phyloP scores from a whole-genome alignment of 495 filamentous ascomycete species.

The Penicillium egyptiacum region DNA sequence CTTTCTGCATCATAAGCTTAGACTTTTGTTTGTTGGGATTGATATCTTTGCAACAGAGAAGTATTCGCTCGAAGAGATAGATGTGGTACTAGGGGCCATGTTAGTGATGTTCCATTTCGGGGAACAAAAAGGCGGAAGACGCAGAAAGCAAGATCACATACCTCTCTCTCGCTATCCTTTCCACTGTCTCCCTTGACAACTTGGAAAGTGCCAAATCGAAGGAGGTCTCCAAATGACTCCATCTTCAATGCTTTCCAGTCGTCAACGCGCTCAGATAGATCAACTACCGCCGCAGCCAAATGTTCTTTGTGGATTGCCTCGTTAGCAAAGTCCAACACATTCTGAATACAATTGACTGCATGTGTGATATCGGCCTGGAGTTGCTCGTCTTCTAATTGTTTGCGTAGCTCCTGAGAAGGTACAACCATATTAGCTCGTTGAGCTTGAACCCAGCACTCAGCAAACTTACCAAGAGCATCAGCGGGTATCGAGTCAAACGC shows the following conservation, averaged over 20 bases:
- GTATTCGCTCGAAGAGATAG: slow-evolving; percentile 92
- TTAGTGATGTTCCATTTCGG: slow-evolving; percentile 24
- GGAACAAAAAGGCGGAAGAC: not conserved
- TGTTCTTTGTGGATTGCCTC: slow-evolving; percentile 87
- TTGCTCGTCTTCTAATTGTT: slow-evolving; percentile 71
- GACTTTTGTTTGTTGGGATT: slow-evolving; percentile 81
- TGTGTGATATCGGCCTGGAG: slow-evolving; percentile 65
- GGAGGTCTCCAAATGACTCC: slow-evolving; percentile 82
- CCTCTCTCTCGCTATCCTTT: slow-evolving; percentile 82
- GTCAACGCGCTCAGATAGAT: slow-evolving; percentile 81
- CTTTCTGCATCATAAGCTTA: slow-evolving; percentile 62
- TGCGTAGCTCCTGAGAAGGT: slow-evolving; percentile 71
- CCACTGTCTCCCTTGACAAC: slow-evolving; percentile 81
- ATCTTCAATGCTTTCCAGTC: slow-evolving; percentile 95
- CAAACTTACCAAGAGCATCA: slow-evolving; percentile 74
- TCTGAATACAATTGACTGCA: slow-evolving; percentile 73
- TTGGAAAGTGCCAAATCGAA: slow-evolving; percentile 89
- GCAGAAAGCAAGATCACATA: slow-evolving; percentile 40
- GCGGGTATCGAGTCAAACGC: slow-evolving; percentile 87
- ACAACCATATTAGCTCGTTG: not conserved
- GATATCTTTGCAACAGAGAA: slow-evolving; percentile 96
- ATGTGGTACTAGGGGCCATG: slow-evolving; percentile 77
- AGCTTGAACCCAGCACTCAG: not conserved
- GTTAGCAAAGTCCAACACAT: slow-evolving; percentile 79
- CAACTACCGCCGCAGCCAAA: slow-evolving; percentile 72